Evolutionary conservation across 2,329 filamentous ascomycete species (phyloP), one percentile per base, ranked within the genome.

Genomic region (Cryphonectria radicalis): DNA sequence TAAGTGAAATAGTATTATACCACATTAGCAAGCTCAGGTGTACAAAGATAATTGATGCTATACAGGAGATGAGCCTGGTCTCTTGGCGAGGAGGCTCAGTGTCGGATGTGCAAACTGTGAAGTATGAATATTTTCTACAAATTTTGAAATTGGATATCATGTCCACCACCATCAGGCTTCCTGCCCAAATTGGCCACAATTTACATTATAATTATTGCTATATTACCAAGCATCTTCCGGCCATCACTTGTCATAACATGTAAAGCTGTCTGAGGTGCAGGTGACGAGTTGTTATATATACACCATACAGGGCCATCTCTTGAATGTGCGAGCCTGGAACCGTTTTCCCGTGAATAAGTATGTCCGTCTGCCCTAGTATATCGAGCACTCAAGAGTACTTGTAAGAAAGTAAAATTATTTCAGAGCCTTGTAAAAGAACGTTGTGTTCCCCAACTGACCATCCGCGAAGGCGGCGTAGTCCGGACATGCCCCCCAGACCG

Each of bases 131-230:
- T 37, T 37, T 37, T 37, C 6, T 37, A 37, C 37, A 37, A 37
- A 37, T 37, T 37, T 37, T 37, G 37, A 37, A 10, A 37, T 37
- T 10, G 10, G 37, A 37, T 37, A 37, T 46, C 42, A 19, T 46
- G 42, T 74, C 79, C 37, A 69, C 79, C 37, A 69, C 82, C 77
- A 87, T 86, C 77, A 89, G 91, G 78, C 79, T 89, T 85, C 67
- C 82, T 91, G 57, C 88, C 87, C 70, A 91, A 90, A 80, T 79
- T 91, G 75, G 85, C 91, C 59, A 90, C 89, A 35, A 14, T 5
- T 59, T 28, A 7, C 14, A 22, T 32, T 35, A 19, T 35, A 32
- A 13, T 32, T 32, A 32, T 3, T 35, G 14, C 6, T 32, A 6
- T 57, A 32, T 8, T 59, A 10, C 5, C 25, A 57, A 57, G 55